phyloP scores from a whole-genome alignment of 805 yeast genomes.

The Kodamaea restingae region DNA sequence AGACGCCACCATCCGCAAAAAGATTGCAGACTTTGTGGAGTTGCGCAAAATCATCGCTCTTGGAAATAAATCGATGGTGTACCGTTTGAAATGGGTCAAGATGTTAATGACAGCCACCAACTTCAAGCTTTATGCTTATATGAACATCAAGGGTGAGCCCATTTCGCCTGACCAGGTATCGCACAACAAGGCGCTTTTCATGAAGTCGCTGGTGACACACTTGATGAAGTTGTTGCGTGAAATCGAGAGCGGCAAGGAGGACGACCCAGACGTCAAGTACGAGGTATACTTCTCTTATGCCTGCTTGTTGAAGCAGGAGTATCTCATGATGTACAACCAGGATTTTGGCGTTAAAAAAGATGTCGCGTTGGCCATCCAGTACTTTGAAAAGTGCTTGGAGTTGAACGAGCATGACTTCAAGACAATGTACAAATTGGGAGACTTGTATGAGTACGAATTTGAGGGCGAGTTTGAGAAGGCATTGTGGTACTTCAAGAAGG shows the following conservation, averaged over 20 bases:
- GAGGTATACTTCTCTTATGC: slow-evolving; percentile 38
- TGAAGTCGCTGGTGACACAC: slow-evolving; percentile 37
- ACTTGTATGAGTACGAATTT: slow-evolving; percentile 33
- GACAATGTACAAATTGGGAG: slow-evolving; percentile 37
- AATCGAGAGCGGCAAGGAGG: slow-evolving; percentile 20
- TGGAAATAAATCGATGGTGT: slow-evolving; percentile 41
- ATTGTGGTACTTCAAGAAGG: slow-evolving; percentile 29
- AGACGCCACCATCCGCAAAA: slow-evolving; percentile 26
- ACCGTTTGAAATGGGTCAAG: slow-evolving; percentile 40
- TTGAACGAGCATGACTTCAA: slow-evolving; percentile 29
- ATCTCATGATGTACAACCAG: slow-evolving; percentile 27
- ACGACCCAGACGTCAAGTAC: slow-evolving; percentile 15
- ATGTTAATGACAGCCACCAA: slow-evolving; percentile 39
- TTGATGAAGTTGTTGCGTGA: slow-evolving; percentile 35
- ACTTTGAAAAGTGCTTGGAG: slow-evolving; percentile 30
- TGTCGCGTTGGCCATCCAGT: slow-evolving; percentile 25
- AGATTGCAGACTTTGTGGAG: slow-evolving; percentile 31
- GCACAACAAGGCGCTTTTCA: slow-evolving; percentile 31
- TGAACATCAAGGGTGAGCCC: slow-evolving; percentile 40
- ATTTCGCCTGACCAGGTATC: slow-evolving; percentile 27
- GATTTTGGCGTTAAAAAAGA: slow-evolving; percentile 33
- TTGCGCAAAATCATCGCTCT: slow-evolving; percentile 35
- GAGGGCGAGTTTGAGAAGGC: slow-evolving; percentile 30
- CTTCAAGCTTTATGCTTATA: slow-evolving; percentile 35
- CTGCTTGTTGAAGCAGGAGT: slow-evolving; percentile 36